These are phyloP conservation scores for Triticum monococcum DNA, from an alignment of 176 grass and related monocot genomes.

Conservation along the genomic window DNA sequence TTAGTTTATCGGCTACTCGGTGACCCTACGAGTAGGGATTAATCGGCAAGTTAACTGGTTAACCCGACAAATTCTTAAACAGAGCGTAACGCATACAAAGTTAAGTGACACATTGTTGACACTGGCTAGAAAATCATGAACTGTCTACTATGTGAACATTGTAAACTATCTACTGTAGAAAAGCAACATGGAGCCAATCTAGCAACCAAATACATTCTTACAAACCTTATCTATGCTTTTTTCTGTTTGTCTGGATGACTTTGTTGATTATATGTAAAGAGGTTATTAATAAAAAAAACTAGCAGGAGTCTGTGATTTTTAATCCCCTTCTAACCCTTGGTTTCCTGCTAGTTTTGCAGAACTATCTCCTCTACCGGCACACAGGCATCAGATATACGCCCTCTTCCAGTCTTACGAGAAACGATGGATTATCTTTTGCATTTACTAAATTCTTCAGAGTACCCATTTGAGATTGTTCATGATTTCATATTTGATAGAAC, in stretches of 20 bases:
- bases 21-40: too few relatives aligned
- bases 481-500: slow-evolving; percentile 97
- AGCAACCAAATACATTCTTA: too few relatives aligned
- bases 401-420: slow-evolving; percentile 58
- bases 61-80: too few relatives aligned
- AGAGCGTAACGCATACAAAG: too few relatives aligned
- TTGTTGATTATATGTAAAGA: neutral
- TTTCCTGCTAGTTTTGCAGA: slow-evolving; percentile 86
- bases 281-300: neutral
- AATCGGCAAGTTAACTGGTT: too few relatives aligned
- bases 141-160: too few relatives aligned
- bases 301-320: neutral
- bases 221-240: neutral
- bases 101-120: too few relatives aligned
- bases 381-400: slow-evolving; percentile 66
- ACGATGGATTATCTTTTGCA: slow-evolving; percentile 77
- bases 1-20: too few relatives aligned
- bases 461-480: slow-evolving; percentile 74
- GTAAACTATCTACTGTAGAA: too few relatives aligned
- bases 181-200: too few relatives aligned
- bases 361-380: slow-evolving; percentile 59
- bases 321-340: slow-evolving; percentile 38
- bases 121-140: too few relatives aligned
- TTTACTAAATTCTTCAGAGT: slow-evolving; percentile 54
- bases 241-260: slow-evolving; percentile 4